Conservation (phyloP, 257 asterid species). For the Solanum lignicaule region DNA sequence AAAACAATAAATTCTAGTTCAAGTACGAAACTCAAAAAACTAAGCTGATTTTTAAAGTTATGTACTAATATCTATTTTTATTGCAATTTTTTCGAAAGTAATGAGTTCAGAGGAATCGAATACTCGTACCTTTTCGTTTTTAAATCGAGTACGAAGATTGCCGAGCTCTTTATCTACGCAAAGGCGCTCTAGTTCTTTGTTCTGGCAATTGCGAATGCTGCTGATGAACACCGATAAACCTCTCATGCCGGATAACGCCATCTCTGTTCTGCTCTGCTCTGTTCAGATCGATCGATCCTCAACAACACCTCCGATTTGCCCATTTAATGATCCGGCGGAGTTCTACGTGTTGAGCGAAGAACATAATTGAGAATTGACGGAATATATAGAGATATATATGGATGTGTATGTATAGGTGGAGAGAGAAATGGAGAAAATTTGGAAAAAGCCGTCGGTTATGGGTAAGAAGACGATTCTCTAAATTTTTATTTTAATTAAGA, state of each 20-base stretch:
- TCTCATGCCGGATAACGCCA: constrained; percentile 99
- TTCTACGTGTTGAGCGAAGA: background rate
- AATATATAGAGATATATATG: background rate
- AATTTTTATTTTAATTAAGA: background rate
- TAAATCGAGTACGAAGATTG: constrained; percentile 76
- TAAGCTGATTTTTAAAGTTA: too few relatives aligned
- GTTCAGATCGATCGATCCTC: background rate
- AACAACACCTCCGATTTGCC: background rate
- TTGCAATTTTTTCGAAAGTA: constrained; percentile 12
- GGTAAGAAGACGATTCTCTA: background rate
- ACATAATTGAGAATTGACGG: background rate
- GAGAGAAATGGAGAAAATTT: background rate
- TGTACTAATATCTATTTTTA: too few relatives aligned
- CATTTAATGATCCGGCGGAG: background rate
- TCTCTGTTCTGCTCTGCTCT: constrained; percentile 14
- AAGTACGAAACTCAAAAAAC: too few relatives aligned
- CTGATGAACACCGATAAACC: constrained; percentile 95
- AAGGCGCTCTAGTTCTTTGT: constrained; percentile 88
- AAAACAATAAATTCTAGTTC: background rate
- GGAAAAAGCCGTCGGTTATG: background rate
- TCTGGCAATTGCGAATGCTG: constrained; percentile 87
- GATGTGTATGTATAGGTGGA: background rate
- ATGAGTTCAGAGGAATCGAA: constrained; percentile 9
- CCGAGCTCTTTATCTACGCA: constrained; percentile 98
- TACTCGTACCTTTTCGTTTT: constrained; percentile 13